A percentile compares a stretch with the other conserved stretches of the same genome.
These are phyloP conservation scores for Cadophora sp. DNA, from an alignment of 2,329 filamentous ascomycete species.

Conservation along the genomic window DNA sequence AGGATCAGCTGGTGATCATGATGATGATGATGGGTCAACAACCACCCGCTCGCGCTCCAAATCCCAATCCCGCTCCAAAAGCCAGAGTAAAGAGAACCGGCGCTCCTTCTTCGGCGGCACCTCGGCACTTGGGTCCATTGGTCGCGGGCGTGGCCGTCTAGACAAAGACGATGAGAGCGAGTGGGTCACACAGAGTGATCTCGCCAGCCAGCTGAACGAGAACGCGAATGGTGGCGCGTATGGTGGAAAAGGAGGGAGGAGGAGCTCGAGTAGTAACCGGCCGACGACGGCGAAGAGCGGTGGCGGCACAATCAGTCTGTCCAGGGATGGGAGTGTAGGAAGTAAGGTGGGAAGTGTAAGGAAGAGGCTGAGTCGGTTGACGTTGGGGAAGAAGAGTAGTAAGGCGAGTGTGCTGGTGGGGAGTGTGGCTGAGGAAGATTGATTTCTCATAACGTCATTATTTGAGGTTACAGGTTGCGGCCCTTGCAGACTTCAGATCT, in stretches of 20 bases:
- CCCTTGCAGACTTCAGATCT: too few species aligned
- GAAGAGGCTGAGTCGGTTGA: slow-evolving; percentile 43
- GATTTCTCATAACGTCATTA: too few species aligned
- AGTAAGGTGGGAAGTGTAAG: slow-evolving; percentile 43
- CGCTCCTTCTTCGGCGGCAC: slow-evolving; percentile 31
- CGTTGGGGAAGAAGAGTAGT: slow-evolving; percentile 46
- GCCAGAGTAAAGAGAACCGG: slow-evolving; percentile 32
- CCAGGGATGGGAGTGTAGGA: slow-evolving; percentile 30
- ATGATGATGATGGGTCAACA: neutral
- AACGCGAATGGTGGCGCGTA: neutral
- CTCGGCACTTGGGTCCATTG: slow-evolving; percentile 13
- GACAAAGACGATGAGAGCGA: slow-evolving; percentile 27
- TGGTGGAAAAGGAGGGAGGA: slow-evolving; percentile 13
- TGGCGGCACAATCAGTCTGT: slow-evolving; percentile 28
- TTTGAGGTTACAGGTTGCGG: too few species aligned
- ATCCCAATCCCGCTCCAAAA: slow-evolving; percentile 8
- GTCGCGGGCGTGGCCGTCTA: neutral
- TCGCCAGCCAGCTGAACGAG: slow-evolving; percentile 17
- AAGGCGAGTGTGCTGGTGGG: slow-evolving; percentile 42
- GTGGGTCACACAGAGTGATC: slow-evolving; percentile 48
- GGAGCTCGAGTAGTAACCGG: slow-evolving; percentile 34
- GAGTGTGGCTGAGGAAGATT: slow-evolving; percentile 40
- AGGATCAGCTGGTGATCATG: neutral
- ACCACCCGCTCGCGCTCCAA: slow-evolving; percentile 6
- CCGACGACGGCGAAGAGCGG: slow-evolving; percentile 30